Conservation (phyloP, 2,329 filamentous ascomycete species). For the Exophiala bonariae region DNA sequence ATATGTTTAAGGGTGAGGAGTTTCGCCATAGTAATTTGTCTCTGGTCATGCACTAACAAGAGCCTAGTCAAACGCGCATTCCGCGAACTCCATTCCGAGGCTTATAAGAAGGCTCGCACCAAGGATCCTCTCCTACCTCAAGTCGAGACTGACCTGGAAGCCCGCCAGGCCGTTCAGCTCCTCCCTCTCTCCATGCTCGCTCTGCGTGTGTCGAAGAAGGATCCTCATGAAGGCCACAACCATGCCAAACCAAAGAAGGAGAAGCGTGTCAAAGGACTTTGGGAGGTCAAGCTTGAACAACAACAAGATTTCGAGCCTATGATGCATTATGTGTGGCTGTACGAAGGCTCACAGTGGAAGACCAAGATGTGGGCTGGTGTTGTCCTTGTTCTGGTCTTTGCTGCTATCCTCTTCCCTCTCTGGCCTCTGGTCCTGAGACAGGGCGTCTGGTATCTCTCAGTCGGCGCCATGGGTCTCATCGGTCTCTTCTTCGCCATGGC, state of each 20-base stretch:
- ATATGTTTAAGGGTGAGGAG: constrained; percentile 85
- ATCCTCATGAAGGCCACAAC: constrained; percentile 74
- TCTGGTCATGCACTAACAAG: constrained; percentile 1
- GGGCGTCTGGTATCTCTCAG: constrained; percentile 96
- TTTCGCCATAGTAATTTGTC: constrained; percentile 14
- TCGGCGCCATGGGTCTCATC: constrained; percentile 85
- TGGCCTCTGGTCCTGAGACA: constrained; percentile 91
- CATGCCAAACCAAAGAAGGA: constrained; percentile 67
- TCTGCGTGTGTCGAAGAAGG: constrained; percentile 80
- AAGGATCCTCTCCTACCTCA: constrained; percentile 82
- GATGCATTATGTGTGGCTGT: constrained; percentile 95
- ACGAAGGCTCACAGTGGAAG: constrained; percentile 91
- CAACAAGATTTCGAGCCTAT: constrained; percentile 75
- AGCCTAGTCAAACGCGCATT: constrained; percentile 87
- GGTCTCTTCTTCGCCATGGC: constrained; percentile 97
- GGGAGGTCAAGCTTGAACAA: constrained; percentile 93
- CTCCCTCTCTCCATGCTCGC: constrained; percentile 93
- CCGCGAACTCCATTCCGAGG: constrained; percentile 82
- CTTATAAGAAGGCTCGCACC: constrained; percentile 78
- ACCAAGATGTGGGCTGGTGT: constrained; percentile 87
- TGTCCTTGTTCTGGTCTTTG: constrained; percentile 79
- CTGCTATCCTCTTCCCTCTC: constrained; percentile 89
- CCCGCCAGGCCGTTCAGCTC: constrained; percentile 92
- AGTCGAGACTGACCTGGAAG: constrained; percentile 81
- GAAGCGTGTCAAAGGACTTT: constrained; percentile 92